These are phyloP conservation scores for Alternaria longipes DNA, from an alignment of 2,329 filamentous ascomycete species.

Conservation along the genomic window DNA sequence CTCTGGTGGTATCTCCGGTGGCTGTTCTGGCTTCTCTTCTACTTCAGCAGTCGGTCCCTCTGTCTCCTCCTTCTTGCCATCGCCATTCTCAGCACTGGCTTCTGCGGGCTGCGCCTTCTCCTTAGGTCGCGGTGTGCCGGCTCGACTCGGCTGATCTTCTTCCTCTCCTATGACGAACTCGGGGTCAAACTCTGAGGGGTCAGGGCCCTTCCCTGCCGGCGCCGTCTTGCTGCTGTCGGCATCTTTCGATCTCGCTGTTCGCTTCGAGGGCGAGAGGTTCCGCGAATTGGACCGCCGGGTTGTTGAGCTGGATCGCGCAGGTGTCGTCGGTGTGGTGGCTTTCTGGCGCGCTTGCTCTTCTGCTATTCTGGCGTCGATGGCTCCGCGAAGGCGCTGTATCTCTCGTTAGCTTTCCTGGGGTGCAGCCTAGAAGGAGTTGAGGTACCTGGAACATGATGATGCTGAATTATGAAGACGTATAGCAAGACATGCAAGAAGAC, in stretches of 20 bases:
- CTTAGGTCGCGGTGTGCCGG: conserved; percentile 66
- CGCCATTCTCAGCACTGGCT: conserved; percentile 30
- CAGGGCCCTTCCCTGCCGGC: conserved; percentile 68
- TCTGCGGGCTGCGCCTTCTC: conserved; percentile 48
- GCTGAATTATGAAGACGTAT: conserved; percentile 24
- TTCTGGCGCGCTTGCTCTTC: conserved; percentile 88
- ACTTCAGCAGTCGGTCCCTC: conserved; percentile 40
- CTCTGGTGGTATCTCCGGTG: conserved; percentile 75
- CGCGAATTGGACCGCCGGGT: conserved; percentile 58
- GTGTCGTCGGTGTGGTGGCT: conserved; percentile 54
- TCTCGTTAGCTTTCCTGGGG: conserved; percentile 31
- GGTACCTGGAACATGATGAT: conserved; percentile 49
- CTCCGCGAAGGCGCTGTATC: conserved; percentile 77
- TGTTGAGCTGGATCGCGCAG: conserved; percentile 56
- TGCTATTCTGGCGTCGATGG: conserved; percentile 86
- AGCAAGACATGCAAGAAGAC: conserved; percentile 17
- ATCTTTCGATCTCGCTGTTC: conserved; percentile 42
- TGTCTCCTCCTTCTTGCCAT: conserved; percentile 47
- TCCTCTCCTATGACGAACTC: conserved; percentile 89
- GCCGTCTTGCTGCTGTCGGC: conserved; percentile 47
- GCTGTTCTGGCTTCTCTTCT: conserved; percentile 38
- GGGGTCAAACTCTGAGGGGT: conserved; percentile 86
- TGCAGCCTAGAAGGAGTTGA: conserved; percentile 9
- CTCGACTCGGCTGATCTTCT: conserved; percentile 70
- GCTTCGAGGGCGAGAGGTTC: conserved; percentile 50